Evolutionary conservation across 2,329 filamentous ascomycete species (phyloP), one percentile per base, ranked within the genome.

Genomic region (Fusarium sp.): DNA sequence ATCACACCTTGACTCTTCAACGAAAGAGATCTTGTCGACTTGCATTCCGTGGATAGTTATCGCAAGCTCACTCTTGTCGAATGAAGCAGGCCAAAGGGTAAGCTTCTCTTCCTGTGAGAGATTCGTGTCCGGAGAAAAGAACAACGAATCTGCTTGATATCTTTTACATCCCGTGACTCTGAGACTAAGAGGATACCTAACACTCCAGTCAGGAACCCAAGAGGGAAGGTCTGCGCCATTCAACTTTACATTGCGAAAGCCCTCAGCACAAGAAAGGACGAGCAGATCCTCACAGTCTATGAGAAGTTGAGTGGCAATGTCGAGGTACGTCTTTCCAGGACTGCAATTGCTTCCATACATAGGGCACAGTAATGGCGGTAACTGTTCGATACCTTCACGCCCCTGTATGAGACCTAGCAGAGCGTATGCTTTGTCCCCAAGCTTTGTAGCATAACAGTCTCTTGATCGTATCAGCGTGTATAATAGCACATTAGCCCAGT

Each of bases 191-290:
- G 52, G 38, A 8, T 45, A 16, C 12, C 10, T 31, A 1, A 56
- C 37, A 16, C 52, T 56, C 52, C 52, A 56, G n/a, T 56, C 52
- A 0, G 52, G 52, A 11, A 56, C 52, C 52, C 52, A 56, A 14
- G 52, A 45, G 1, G 52, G 52, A 33, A 56, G 52, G 3, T 56
- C 25, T 9, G 37, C 38, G 3, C 38, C 52, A 1, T 45, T 12
- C 14, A 56, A 3, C 18, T 45, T 56, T 11, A 14, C 52, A 19
- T 33, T 25, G 5, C 38, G 38, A 21, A 56, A 56, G 0, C 52
- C 52, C 27, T 56, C 38, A 10, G 7, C 38, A 10, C 38, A 45
- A 10, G 52, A 56, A 21, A 56, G 52, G 1, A 56, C 27, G 4
- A 56, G 52, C 2, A 56, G 29, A 45, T 45, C 52, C 18, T 33